phyloP scores from a whole-genome alignment of 345 rosid genomes.

The Hibiscus mutabilis region DNA sequence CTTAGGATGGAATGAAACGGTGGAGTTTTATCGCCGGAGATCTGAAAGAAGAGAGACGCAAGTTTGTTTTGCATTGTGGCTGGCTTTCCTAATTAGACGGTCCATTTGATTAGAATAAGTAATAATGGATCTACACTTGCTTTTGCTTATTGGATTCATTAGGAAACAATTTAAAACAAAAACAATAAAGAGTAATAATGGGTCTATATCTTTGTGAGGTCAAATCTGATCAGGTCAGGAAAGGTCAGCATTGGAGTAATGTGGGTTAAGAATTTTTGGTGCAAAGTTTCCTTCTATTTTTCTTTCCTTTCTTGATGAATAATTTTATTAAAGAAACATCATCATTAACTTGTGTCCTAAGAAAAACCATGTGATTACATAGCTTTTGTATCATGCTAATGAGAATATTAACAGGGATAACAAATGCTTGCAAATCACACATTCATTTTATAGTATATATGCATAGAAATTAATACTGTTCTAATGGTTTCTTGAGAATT shows the following conservation, averaged over 20 bases:
- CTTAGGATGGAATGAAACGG: too few species aligned
- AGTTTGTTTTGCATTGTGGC: too few species aligned
- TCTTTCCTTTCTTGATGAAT: background rate
- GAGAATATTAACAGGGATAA: background rate
- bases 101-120: too few species aligned
- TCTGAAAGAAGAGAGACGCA: too few species aligned
- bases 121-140: too few species aligned
- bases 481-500: background rate
- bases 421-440: constrained; percentile 1
- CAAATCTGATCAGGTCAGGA: background rate
- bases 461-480: background rate
- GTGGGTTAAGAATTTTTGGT: background rate
- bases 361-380: background rate
- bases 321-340: background rate
- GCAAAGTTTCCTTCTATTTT: background rate
- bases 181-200: too few species aligned
- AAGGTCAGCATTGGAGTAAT: background rate
- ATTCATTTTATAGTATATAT: background rate
- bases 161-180: too few species aligned
- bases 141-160: too few species aligned
- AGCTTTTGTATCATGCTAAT: background rate
- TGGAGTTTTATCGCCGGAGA: too few species aligned
- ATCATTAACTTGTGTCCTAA: constrained; percentile 8
- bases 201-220: background rate
- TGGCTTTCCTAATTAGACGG: too few species aligned